phyloP scores from a whole-genome alignment of 805 yeast genomes.

The Blastobotrys americana region DNA sequence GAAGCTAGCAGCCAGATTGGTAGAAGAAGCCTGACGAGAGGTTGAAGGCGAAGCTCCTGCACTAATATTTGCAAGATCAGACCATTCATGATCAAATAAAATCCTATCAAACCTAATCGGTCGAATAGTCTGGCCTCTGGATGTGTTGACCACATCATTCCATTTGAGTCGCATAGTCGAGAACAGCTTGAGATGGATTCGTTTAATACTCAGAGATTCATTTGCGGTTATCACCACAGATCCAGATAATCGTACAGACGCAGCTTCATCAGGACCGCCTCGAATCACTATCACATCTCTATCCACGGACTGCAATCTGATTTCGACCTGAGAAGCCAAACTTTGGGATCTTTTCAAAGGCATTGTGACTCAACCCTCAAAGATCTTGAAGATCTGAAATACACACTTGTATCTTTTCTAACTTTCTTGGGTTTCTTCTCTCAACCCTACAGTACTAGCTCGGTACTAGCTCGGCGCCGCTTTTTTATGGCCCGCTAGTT shows the following conservation, averaged over 20 bases:
- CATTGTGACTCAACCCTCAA: no score
- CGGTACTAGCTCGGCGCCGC: no score
- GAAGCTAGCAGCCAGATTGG: not conserved
- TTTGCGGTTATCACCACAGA: slow-evolving; percentile 64
- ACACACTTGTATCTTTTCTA: no score
- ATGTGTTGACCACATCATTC: slow-evolving; percentile 32
- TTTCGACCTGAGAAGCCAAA: slow-evolving; percentile 39
- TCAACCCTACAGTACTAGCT: no score
- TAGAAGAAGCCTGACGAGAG: not conserved
- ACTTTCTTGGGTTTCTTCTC: no score
- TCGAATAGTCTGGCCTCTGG: slow-evolving; percentile 24
- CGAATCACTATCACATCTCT: slow-evolving; percentile 74
- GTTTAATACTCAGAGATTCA: slow-evolving; percentile 67
- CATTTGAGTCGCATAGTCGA: slow-evolving; percentile 55
- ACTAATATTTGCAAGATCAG: slow-evolving; percentile 37
- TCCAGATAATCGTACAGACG: slow-evolving; percentile 70
- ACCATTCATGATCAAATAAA: slow-evolving; percentile 76
- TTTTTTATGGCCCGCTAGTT: no score
- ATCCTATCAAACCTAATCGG: slow-evolving; percentile 43
- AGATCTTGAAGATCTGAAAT: no score
- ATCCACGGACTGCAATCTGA: slow-evolving; percentile 56
- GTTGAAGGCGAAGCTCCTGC: not conserved
- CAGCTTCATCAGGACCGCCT: slow-evolving; percentile 72
- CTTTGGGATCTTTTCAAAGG: slow-evolving; percentile 23
- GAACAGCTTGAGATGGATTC: slow-evolving; percentile 54